phyloP scores from a whole-genome alignment of 192 early-diverging fungal genomes.

The Gaertneriomyces sp. region DNA sequence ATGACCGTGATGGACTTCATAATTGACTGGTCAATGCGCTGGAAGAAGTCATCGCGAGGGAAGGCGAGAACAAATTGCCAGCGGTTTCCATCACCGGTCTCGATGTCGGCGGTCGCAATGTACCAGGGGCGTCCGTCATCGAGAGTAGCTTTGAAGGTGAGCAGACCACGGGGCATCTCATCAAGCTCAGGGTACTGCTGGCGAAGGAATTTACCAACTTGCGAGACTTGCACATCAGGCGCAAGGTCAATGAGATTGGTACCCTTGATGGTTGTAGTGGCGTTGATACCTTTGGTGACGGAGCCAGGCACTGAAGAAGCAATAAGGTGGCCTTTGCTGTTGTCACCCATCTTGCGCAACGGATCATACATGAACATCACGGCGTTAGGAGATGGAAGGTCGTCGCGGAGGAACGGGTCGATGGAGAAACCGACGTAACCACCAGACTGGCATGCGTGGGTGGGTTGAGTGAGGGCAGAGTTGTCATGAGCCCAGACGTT shows the following conservation, averaged over 20 bases:
- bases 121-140: constrained; percentile 12
- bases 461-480: not conserved
- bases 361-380: constrained; percentile 16
- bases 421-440: constrained; percentile 1
- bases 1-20: constrained; percentile 15
- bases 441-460: constrained; percentile 16
- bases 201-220: constrained; percentile 10
- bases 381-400: not conserved
- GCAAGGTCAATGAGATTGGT: no score
- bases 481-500: not conserved
- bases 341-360: no score
- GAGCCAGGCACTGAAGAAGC: constrained; percentile 15
- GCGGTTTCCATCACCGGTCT: not conserved
- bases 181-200: not conserved
- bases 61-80: constrained; percentile 13
- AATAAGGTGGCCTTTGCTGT: constrained; percentile 17
- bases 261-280: no score
- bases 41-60: constrained; percentile 16
- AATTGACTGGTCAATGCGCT: constrained; percentile 11
- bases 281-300: not conserved
- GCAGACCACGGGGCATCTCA: not conserved
- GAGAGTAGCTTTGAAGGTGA: not conserved
- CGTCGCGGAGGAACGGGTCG: constrained; percentile 2
- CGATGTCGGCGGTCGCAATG: not conserved
- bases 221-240: no score